These are phyloP conservation scores for Diaporthe citriasiana DNA, from an alignment of 2,329 filamentous ascomycete genomes.

Conservation along the genomic window DNA sequence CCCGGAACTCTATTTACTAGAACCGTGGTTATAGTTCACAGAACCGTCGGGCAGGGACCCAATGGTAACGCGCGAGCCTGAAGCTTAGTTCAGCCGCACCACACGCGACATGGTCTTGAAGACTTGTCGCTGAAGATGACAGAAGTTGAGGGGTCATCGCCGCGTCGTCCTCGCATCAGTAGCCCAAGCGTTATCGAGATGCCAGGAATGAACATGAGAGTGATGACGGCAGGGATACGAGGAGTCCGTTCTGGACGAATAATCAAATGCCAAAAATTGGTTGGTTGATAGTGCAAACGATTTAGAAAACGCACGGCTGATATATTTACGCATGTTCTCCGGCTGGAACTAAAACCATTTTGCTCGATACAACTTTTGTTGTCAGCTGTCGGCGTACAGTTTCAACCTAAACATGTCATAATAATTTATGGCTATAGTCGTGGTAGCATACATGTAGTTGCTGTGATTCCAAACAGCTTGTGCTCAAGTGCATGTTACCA, in stretches of 20 bases:
- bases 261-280: not conserved
- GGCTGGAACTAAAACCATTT: too few species aligned
- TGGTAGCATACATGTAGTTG: not conserved
- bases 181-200: not conserved
- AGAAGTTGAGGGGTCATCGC: too few species aligned
- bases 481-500: not conserved
- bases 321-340: not conserved
- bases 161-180: not conserved
- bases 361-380: too few species aligned
- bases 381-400: not conserved
- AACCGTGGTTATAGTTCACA: not conserved
- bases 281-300: not conserved
- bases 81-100: conserved; percentile 9
- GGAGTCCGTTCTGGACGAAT: not conserved
- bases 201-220: not conserved
- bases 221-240: not conserved
- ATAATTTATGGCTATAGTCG: not conserved
- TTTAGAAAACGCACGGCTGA: not conserved
- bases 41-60: not conserved
- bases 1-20: not conserved
- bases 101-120: not conserved
- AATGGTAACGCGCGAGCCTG: not conserved
- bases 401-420: not conserved
- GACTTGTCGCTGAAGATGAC: not conserved
- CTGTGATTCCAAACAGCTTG: not conserved